These are phyloP conservation scores for Jacaranda mimosifolia DNA, from an alignment of 257 asterid genomes.

Conservation along the genomic window DNA sequence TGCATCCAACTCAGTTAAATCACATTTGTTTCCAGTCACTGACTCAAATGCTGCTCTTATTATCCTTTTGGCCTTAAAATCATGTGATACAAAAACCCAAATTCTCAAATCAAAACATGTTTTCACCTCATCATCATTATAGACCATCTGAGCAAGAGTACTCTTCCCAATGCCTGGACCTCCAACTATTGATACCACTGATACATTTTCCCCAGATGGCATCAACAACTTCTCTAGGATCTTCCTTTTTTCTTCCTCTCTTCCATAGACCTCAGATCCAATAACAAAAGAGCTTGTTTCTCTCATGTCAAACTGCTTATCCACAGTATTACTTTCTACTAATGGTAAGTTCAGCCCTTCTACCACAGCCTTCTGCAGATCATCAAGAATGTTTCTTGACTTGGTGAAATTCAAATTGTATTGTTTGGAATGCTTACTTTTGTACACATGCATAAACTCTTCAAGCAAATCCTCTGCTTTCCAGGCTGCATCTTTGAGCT, in stretches of 20 bases:
- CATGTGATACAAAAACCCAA: constrained; percentile 40
- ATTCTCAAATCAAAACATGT: constrained; percentile 32
- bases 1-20: constrained; percentile 35
- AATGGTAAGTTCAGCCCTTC: constrained; percentile 32
- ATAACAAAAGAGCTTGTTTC: constrained; percentile 39
- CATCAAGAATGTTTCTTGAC: constrained; percentile 25
- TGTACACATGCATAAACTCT: constrained; percentile 10
- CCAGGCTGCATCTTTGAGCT: constrained; percentile 21
- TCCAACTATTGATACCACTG: constrained; percentile 39
- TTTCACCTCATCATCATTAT: constrained; percentile 39
- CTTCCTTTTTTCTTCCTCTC: constrained; percentile 35
- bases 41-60: constrained; percentile 32
- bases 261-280: constrained; percentile 36
- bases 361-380: constrained; percentile 12
- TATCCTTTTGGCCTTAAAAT: constrained; percentile 31
- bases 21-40: constrained; percentile 33
- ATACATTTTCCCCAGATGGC: constrained; percentile 14
- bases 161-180: constrained; percentile 42
- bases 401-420: constrained; percentile 10
- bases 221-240: constrained; percentile 12
- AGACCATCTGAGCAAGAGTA: constrained; percentile 40
- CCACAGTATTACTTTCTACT: constrained; percentile 14
- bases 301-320: constrained; percentile 18
- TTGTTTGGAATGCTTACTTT: neutral
- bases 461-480: constrained; percentile 35